Evolutionary conservation across 2,329 filamentous ascomycete genomes (phyloP), one percentile per base, ranked within the genome.

Genomic region (Phaeosphaeria sp.): DNA sequence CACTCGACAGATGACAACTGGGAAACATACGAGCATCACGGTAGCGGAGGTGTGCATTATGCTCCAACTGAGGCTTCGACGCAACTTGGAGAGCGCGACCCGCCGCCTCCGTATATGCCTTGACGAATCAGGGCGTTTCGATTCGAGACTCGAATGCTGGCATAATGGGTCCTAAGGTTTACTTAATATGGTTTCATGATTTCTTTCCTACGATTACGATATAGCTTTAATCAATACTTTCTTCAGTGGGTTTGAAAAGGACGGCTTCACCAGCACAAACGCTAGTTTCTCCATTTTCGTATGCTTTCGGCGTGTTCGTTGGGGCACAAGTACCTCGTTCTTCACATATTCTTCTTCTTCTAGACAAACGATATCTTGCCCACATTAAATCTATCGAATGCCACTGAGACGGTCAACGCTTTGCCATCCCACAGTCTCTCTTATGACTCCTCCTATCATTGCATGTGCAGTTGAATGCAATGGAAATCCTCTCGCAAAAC

Each of bases 1-100:
- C 58, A 71, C 22, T 66, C 71, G 2, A 46, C 68, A 0, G 68
- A 72, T 41, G 68, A 72, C 17, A 68, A 71, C 18, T 73, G 69
- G 69, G 70, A 76, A 56, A 65, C 64, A 2, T 71, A 73, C 11
- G 54, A 39, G 21, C 47, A 63, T 54, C 21, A 21, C 25, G 52
- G 36, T 6, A 30, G 52, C 43, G 39, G 36, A 27, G 23, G 25
- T 33, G 41, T 18, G 17, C 49, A 53, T 17, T 67, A 69, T 51
- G 63, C 65, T 10, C 59, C 63, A 0, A 68, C 67, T 1, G 58
- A 55, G 41, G 66, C 57, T 17, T 68, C 65, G 1, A 70, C 67
- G 25, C 60, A 68, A 33, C 46, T 70, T 27, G 67, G 67, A 10
- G 67, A 70, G 52, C 59, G 36, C 13, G 66, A 63, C 39, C 62